A percentile compares a stretch with the other conserved stretches of the same genome.
These are phyloP conservation scores for Hibiscus syriacus DNA, from an alignment of 345 rosid genomes.

Conservation along the genomic window DNA sequence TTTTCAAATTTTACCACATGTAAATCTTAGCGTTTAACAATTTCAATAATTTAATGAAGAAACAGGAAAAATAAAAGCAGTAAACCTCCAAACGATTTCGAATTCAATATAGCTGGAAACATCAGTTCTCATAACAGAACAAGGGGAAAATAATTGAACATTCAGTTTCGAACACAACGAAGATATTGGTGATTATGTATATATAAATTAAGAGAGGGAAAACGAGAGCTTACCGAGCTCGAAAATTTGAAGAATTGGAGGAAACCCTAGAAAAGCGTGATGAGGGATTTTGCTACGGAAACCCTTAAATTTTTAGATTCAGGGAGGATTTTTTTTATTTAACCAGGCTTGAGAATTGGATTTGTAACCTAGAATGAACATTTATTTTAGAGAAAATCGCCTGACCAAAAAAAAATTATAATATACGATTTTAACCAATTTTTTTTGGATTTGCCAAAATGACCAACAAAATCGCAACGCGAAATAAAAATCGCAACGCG, in stretches of 20 bases:
- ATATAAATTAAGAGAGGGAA: not conserved
- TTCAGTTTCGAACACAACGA: not conserved
- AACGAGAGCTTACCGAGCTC: not conserved
- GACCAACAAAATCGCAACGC: too few relatives aligned
- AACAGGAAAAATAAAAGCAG: not conserved
- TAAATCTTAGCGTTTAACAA: not conserved
- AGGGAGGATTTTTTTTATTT: not conserved
- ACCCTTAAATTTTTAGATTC: not conserved
- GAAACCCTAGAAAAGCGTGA: not conserved
- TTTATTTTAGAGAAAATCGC: too few relatives aligned
- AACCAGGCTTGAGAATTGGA: not conserved
- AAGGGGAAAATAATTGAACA: not conserved
- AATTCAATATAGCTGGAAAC: not conserved
- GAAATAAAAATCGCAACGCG: too few relatives aligned
- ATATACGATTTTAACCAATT: too few relatives aligned
- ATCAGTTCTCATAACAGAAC: too few relatives aligned
- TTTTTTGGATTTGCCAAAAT: too few relatives aligned
- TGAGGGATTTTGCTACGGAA: not conserved
- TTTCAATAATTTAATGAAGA: not conserved
- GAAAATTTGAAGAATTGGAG: not conserved
- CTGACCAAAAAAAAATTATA: too few relatives aligned
- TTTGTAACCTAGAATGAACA: not conserved
- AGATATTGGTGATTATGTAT: not conserved
- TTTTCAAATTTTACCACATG: not conserved
- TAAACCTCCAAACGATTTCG: not conserved